A percentile compares a stretch with the other conserved stretches of the same genome.
Conservation (phyloP, 164 flowering plant species). For the Chimonanthus salicifolius region DNA sequence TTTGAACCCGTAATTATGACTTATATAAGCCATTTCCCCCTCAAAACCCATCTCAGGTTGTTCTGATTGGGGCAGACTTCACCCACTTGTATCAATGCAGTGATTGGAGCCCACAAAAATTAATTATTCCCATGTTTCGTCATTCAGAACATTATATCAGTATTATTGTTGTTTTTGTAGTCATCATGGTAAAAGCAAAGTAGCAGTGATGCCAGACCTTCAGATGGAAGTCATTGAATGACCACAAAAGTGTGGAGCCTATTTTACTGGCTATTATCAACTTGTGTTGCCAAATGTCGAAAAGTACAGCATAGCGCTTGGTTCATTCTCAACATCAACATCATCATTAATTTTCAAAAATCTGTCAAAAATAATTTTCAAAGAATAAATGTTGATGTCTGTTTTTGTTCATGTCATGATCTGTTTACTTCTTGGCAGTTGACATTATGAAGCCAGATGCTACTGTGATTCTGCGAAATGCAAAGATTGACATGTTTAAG, state of each 20-base stretch:
- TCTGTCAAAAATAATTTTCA: too few relatives aligned
- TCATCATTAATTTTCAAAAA: too few relatives aligned
- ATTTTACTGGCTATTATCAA: not conserved
- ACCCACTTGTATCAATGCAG: not conserved
- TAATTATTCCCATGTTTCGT: too few relatives aligned
- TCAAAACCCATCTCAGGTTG: too few relatives aligned
- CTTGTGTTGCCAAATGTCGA: not conserved
- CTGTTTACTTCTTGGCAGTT: slow-evolving; percentile 20
- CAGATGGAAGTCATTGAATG: not conserved
- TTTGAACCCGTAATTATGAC: too few relatives aligned
- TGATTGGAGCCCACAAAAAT: not conserved
- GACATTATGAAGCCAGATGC: slow-evolving; percentile 36
- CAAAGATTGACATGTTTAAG: slow-evolving; percentile 47
- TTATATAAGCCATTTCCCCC: too few relatives aligned
- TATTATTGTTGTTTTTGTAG: too few relatives aligned
- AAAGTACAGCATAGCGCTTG: not conserved
- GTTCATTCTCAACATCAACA: not conserved
- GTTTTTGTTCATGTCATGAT: not conserved
- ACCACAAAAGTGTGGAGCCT: not conserved
- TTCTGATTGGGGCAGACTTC: too few relatives aligned
- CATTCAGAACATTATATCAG: too few relatives aligned
- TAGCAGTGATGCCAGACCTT: not conserved
- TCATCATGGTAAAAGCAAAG: too few relatives aligned
- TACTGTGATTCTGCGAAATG: slow-evolving; percentile 41
- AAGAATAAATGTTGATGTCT: too few relatives aligned